phyloP scores from a whole-genome alignment of 345 rosid species.

The Cardiospermum halicacabum region DNA sequence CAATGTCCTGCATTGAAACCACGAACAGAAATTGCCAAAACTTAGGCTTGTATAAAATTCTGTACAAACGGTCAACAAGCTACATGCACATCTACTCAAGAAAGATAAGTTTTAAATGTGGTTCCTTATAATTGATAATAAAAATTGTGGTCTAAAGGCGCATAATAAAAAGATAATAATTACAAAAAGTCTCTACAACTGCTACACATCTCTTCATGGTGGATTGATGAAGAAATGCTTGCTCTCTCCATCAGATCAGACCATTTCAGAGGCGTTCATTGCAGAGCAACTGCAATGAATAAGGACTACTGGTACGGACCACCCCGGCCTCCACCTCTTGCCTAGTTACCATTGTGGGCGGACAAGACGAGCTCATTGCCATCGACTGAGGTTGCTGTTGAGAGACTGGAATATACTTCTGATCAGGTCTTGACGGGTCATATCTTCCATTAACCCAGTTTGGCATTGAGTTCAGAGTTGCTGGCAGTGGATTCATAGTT shows the following conservation, averaged over 20 bases:
- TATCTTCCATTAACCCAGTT: constrained; percentile 40
- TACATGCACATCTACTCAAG: not conserved
- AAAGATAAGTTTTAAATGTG: not conserved
- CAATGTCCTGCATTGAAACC: no score
- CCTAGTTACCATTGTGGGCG: constrained; percentile 34
- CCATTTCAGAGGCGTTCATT: constrained; percentile 37
- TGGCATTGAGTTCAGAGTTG: constrained; percentile 33
- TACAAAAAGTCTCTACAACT: not conserved
- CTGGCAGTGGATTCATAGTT: constrained; percentile 28
- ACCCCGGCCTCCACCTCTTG: constrained; percentile 40
- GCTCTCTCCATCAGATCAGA: not conserved
- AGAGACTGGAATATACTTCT: constrained; percentile 29
- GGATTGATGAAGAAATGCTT: constrained; percentile 16
- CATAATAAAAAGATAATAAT: not conserved
- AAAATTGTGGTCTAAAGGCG: not conserved
- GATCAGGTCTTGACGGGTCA: constrained; percentile 27
- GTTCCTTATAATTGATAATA: not conserved
- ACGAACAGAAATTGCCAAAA: not conserved
- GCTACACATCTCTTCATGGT: not conserved
- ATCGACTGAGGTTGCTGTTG: constrained; percentile 39
- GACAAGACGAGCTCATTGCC: constrained; percentile 36
- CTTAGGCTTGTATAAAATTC: not conserved
- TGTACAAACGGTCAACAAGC: not conserved
- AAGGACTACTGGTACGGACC: constrained; percentile 32
- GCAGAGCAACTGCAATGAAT: constrained; percentile 61